Base-by-base conservation (phyloP, 257 asterid species). In the Solanum dulcamara region DNA sequence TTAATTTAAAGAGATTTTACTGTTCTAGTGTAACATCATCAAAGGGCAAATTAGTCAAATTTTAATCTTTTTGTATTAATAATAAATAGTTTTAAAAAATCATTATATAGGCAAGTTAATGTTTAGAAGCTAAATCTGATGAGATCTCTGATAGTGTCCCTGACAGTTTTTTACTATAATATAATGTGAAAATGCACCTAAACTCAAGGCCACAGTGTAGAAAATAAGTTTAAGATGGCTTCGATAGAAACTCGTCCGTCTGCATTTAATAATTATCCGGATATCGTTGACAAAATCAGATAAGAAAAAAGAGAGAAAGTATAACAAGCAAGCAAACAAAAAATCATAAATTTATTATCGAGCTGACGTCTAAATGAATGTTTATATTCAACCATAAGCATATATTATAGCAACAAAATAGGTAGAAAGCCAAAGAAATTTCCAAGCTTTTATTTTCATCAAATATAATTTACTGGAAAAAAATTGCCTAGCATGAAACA, bases 401-500 rank as follows among this genome's bases (percentile, higher is more conserved):
- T 17, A 46, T 67, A 75, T 46, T 77, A 4, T 77, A 44, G 82
- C 28, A 46, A 28, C 5, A 28, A 75, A 12, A 42, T 9, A 77
- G 82, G 42, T 14, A 77, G 82, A 77, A 46, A 22, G 32, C 51
- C 9, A 4, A 11, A 38, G 37, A 20, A 68, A 64, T 0, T 1
- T 38, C 53, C 8, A 22, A 38, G 53, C 53, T 72, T 71, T 38
- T 20, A 18, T 48, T 18, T 35, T 70, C 48, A 10, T 5, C 6
- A 57, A 10, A 57, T n/a, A 53, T 53, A 17, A 66, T 42, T 75
- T 38, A 44, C 81, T 75, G 22, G 1, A 44, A 75, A 42, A 44
- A 75, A 42, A 42, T n/a, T 24, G 30, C 59, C 57, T 42, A 46
- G 35, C 64, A 88, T 86, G 90, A 86, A 86, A 88, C 87, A 83